Base-by-base conservation (phyloP, 768 basidiomycete species). In the Pleurotus eryngii region DNA sequence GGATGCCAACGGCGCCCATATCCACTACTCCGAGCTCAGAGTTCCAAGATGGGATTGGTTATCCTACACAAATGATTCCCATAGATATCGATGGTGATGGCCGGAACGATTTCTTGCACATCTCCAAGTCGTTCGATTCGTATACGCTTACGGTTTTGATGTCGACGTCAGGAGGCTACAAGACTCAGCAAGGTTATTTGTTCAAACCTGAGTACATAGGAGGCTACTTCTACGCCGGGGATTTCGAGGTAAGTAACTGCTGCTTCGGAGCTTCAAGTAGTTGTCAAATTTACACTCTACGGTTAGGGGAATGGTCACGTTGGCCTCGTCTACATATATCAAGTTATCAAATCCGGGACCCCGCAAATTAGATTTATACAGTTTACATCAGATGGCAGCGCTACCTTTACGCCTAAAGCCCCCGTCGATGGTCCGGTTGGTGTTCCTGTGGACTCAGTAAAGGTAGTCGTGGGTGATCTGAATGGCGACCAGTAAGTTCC, bases 311-410 rank as follows among this genome's bases (percentile, higher is more conserved):
- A 54, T 24, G 51, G 51, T 22, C 51, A 40, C 14, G 26, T 54
- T 22, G 51, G 51, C 8, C 51, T 54, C n/a, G 39, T 54, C 18
- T 54, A 54, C 37, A 42, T 54, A n/a, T 54, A 54, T 42, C 51
- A 54, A 42, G 51, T 54, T 22, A 12, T 54, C 8, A 39, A 38
- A 15, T 54, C 51, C 4, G 51, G 51, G n/a, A 40, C 39, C 5
- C 51, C 51, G n/a, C 51, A 54, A 43, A 54, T 54, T 22, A 35
- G 39, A 7, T 54, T 54, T 24, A 24, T 54, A 5, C 51, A 54
- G 51, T 54, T 54, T 42, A 42, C 39, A 5, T 54, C 51, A 8
- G 24, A 54, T 26, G 51, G 38, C 18, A 22, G 9, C 5, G 30
- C 30, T 9, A 20, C 8, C 11, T 54, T 54, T 38, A 54, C 51